A percentile compares a stretch with the other conserved stretches of the same genome.
Evolutionary conservation across 345 rosid genomes (phyloP).

Genomic region (Citrus hindsii): DNA sequence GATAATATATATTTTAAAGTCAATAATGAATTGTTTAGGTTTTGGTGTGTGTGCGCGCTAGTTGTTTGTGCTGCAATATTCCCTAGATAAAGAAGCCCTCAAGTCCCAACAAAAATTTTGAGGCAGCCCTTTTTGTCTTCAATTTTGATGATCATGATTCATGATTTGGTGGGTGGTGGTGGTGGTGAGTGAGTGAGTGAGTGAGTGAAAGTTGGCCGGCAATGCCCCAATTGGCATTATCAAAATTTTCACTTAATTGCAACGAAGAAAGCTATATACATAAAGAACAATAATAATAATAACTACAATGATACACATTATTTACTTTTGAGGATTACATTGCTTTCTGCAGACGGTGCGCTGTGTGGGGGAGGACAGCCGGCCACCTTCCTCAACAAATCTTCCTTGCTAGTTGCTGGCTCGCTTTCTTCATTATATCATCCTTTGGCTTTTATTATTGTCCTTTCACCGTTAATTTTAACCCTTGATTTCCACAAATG

Average conservation of each 20-base stretch:
- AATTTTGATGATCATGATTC: conserved; percentile 7
- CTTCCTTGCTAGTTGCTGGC: too few relatives aligned
- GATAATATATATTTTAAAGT: background rate
- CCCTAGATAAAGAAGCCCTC: conserved; percentile 16
- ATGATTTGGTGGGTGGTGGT: background rate
- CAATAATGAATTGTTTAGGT: background rate
- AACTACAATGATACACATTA: background rate
- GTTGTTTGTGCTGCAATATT: conserved; percentile 10
- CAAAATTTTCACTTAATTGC: conserved; percentile 36
- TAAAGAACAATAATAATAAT: background rate
- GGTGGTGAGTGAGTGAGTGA: conserved; percentile 11
- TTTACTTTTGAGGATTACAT: background rate
- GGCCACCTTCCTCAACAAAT: too few relatives aligned
- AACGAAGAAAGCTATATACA: conserved; percentile 34
- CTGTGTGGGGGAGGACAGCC: conserved; percentile 13
- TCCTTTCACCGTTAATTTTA: too few relatives aligned
- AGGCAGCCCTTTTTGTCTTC: conserved; percentile 17
- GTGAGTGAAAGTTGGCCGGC: conserved; percentile 14
- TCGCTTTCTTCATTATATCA: too few relatives aligned
- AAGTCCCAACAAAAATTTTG: conserved; percentile 31
- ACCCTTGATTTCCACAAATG: too few relatives aligned
- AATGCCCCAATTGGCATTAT: background rate
- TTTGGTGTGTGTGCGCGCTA: conserved; percentile 26
- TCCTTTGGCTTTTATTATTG: too few relatives aligned
- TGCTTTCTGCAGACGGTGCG: conserved; percentile 32